Conservation (phyloP, 140 eudicot species). For the Senecio squalidus region DNA sequence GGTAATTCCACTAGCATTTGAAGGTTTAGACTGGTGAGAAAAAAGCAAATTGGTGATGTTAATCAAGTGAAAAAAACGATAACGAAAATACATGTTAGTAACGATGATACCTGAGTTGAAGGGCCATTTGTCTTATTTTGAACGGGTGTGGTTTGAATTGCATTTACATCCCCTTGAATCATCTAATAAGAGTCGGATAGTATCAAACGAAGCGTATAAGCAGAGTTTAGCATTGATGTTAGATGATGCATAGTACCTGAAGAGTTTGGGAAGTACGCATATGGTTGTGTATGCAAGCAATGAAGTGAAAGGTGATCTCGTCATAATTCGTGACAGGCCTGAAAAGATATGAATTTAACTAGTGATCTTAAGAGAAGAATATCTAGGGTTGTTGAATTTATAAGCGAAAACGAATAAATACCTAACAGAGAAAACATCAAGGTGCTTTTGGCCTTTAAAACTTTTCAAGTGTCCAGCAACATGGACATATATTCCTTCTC, state of each 20-base stretch:
- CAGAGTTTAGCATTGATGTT: constrained; percentile 2
- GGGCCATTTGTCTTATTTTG: constrained; percentile 36
- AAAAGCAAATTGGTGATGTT: neutral
- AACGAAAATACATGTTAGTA: constrained; percentile 1
- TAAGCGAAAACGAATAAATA: too few relatives aligned
- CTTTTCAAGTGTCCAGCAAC: constrained; percentile 73
- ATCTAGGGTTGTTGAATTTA: too few relatives aligned
- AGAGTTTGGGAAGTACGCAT: constrained; percentile 22
- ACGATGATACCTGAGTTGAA: constrained; percentile 49
- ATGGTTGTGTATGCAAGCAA: constrained; percentile 61
- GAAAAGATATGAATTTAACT: too few relatives aligned
- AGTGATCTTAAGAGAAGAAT: too few relatives aligned
- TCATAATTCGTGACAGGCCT: constrained; percentile 82
- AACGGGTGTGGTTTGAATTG: constrained; percentile 30
- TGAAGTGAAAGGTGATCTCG: constrained; percentile 72
- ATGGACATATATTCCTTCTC: constrained; percentile 77
- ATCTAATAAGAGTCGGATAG: too few relatives aligned
- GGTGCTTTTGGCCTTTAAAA: constrained; percentile 57
- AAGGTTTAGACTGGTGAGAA: constrained; percentile 37
- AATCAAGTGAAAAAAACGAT: neutral
- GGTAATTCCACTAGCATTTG: constrained; percentile 50
- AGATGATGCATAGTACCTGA: constrained; percentile 36
- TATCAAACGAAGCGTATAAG: too few relatives aligned
- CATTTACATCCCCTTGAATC: constrained; percentile 32
- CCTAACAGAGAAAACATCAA: constrained; percentile 72